Evolutionary conservation across 2,329 filamentous ascomycete species (phyloP).

Genomic region (Fusarium paranaense): DNA sequence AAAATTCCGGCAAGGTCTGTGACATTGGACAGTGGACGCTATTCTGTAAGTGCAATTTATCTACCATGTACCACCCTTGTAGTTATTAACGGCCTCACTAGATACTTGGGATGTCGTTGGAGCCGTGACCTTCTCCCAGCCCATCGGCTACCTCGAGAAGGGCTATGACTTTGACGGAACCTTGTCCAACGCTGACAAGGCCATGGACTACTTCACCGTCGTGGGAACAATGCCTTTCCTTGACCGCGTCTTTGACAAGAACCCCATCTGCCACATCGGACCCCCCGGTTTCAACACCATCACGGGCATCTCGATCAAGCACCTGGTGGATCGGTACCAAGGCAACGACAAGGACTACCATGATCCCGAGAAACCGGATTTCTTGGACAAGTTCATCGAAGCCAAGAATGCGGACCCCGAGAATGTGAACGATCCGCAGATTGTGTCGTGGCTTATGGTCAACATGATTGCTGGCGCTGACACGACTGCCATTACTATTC

Average conservation of each 20-base stretch:
- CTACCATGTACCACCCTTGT: background rate
- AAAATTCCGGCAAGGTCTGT: constrained; percentile 42
- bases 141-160: constrained; percentile 56
- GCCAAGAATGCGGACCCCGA: constrained; percentile 49
- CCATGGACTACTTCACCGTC: constrained; percentile 49
- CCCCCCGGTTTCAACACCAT: constrained; percentile 48
- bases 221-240: constrained; percentile 48
- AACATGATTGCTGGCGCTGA: constrained; percentile 46
- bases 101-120: constrained; percentile 57
- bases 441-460: constrained; percentile 51
- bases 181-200: constrained; percentile 46
- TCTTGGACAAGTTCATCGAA: constrained; percentile 56
- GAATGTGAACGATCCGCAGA: constrained; percentile 49
- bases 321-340: constrained; percentile 44
- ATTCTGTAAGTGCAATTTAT: constrained; percentile 48
- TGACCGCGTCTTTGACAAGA: constrained; percentile 54
- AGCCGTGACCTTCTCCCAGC: constrained; percentile 54
- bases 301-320: constrained; percentile 44
- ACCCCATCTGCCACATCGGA: constrained; percentile 50
- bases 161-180: constrained; percentile 53
- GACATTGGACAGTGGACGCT: constrained; percentile 56
- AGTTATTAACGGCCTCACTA: constrained; percentile 1
- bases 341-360: constrained; percentile 45
- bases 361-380: constrained; percentile 47
- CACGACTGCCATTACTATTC: constrained; percentile 41